Conservation (phyloP, 345 rosid genomes). For the Dipteronia sinensis region DNA sequence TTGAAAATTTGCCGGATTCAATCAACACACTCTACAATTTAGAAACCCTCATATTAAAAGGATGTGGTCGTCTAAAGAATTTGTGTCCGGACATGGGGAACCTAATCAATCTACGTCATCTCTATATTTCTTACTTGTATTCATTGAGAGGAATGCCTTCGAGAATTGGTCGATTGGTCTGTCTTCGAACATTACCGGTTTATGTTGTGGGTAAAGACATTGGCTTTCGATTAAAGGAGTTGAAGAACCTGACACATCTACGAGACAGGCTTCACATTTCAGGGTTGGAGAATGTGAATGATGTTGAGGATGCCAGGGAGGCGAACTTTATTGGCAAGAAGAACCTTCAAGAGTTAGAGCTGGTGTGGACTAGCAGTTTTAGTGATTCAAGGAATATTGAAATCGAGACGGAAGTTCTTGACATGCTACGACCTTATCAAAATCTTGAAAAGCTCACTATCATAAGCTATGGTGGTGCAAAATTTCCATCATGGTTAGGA, state of each 20-base stretch:
- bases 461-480: slow-evolving; percentile 34
- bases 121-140: not conserved
- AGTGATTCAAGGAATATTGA: not conserved
- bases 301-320: slow-evolving; percentile 20
- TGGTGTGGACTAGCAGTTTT: slow-evolving; percentile 36
- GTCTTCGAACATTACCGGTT: not conserved
- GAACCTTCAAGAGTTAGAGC: slow-evolving; percentile 29
- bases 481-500: slow-evolving; percentile 45
- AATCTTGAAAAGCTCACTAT: slow-evolving; percentile 37
- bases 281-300: slow-evolving; percentile 5
- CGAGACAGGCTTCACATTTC: not conserved
- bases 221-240: slow-evolving; percentile 1
- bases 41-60: not conserved
- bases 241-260: not conserved
- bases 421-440: slow-evolving; percentile 41
- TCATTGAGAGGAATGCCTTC: slow-evolving; percentile 10
- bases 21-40: slow-evolving; percentile 10
- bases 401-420: slow-evolving; percentile 1
- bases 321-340: slow-evolving; percentile 30
- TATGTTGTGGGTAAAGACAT: slow-evolving; percentile 6
- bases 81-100: slow-evolving; percentile 10
- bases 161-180: not conserved
- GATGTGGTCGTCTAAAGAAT: not conserved
- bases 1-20: slow-evolving; percentile 7
- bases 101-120: slow-evolving; percentile 9